Percentiles rank a stretch among this genome's conserved stretches.
Conservation (phyloP, 2,329 filamentous ascomycete species). For the Raffaelea albimanens region DNA sequence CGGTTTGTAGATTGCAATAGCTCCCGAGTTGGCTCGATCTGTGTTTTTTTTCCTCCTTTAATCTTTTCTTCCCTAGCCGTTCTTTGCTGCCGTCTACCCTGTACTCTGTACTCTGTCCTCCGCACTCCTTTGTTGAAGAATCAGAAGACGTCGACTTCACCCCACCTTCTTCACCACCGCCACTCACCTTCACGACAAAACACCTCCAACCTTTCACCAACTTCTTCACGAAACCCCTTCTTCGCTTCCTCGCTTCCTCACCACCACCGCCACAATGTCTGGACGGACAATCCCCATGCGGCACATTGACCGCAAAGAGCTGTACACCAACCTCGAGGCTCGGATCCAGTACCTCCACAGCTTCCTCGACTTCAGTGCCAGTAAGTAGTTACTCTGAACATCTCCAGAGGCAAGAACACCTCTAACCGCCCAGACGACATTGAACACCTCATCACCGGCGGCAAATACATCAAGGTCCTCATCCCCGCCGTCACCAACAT, state of each 20-base stretch:
- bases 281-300: slow-evolving; percentile 21
- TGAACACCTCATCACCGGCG: slow-evolving; percentile 57
- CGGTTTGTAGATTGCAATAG: too few relatives aligned
- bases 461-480: slow-evolving; percentile 71
- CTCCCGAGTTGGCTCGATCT: too few relatives aligned
- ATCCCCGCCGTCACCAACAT: slow-evolving; percentile 78
- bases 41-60: not conserved
- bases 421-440: slow-evolving; percentile 50
- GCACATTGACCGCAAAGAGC: slow-evolving; percentile 59
- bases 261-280: slow-evolving; percentile 2
- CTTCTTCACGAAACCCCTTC: not conserved
- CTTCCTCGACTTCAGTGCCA: slow-evolving; percentile 64
- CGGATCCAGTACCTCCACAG: slow-evolving; percentile 64
- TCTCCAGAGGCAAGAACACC: too few relatives aligned
- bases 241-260: not conserved
- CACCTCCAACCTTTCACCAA: not conserved
- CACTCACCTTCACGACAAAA: too few relatives aligned
- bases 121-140: too few relatives aligned
- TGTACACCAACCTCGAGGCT: slow-evolving; percentile 62
- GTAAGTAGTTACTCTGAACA: too few relatives aligned
- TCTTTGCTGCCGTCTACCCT: not conserved
- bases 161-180: not conserved
- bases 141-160: not conserved
- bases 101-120: too few relatives aligned
- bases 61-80: not conserved